Conservation (phyloP, 129 eudicot species). For the Gnaphalium uliginosum region DNA sequence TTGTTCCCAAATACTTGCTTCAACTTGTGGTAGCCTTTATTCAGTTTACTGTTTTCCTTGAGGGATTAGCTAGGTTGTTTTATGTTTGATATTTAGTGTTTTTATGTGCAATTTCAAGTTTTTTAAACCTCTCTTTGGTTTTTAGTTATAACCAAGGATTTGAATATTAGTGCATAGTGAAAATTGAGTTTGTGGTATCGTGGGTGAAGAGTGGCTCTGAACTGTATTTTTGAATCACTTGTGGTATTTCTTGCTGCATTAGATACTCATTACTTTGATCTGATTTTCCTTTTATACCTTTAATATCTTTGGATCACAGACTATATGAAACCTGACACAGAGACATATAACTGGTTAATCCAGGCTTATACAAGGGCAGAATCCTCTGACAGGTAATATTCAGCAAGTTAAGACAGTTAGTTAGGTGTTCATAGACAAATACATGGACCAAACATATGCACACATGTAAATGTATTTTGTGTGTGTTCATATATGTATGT, state of each 20-base stretch:
- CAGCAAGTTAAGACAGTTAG: not conserved
- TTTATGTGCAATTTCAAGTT: not conserved
- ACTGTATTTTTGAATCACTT: not conserved
- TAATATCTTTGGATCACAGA: conserved; percentile 51
- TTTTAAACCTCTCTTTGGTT: not conserved
- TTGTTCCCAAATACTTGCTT: not conserved
- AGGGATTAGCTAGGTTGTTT: not conserved
- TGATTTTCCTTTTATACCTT: conserved; percentile 2
- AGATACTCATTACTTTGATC: not conserved
- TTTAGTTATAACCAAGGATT: not conserved
- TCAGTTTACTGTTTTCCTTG: not conserved
- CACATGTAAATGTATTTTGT: not conserved
- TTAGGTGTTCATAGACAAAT: not conserved
- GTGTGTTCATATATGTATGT: not conserved
- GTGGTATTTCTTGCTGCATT: not conserved
- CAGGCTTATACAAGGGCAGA: conserved; percentile 99
- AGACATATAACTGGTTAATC: conserved; percentile 94
- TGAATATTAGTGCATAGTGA: not conserved
- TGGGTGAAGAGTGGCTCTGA: no score
- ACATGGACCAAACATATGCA: not conserved
- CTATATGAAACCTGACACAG: conserved; percentile 95
- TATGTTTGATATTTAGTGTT: not conserved
- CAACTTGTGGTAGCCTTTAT: not conserved
- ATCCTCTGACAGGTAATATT: conserved; percentile 74
- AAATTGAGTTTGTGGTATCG: not conserved